phyloP scores from a whole-genome alignment of 805 yeast species.

The Saccharomycopsis capsularis region DNA sequence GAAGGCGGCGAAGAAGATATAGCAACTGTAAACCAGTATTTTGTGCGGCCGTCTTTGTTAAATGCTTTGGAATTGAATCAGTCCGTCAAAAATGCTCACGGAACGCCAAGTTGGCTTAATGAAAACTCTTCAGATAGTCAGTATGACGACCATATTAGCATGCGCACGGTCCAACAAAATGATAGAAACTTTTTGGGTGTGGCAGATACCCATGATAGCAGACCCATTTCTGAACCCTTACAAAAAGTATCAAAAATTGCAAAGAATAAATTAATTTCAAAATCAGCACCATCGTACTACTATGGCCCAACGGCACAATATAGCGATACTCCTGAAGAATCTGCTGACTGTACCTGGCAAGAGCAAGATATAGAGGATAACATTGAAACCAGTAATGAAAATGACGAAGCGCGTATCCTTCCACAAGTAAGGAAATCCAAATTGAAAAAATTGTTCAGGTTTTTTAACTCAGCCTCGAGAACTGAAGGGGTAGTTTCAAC shows the following conservation, averaged over 20 bases:
- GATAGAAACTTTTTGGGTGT: background rate
- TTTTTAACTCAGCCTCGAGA: too few species aligned
- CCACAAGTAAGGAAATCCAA: background rate
- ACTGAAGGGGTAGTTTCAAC: too few species aligned
- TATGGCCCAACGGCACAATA: background rate
- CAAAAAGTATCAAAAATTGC: too few species aligned
- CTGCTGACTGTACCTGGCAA: background rate
- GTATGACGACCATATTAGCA: slow-evolving; percentile 1
- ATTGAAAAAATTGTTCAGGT: too few species aligned
- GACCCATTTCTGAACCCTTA: slow-evolving; percentile 6
- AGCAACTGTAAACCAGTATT: slow-evolving; percentile 4
- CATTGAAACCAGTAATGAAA: background rate
- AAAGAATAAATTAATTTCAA: background rate
- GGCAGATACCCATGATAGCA: background rate
- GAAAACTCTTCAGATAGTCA: background rate
- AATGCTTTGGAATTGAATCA: slow-evolving; percentile 33
- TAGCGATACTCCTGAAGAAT: background rate
- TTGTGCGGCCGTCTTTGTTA: slow-evolving; percentile 31
- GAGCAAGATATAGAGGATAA: background rate
- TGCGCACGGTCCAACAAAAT: slow-evolving; percentile 1
- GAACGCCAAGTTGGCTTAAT: background rate
- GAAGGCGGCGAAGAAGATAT: slow-evolving; percentile 2
- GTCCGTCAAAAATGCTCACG: background rate
- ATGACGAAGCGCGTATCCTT: too few species aligned
- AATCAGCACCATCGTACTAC: slow-evolving; percentile 4